Conservation (phyloP, 257 asterid species). For the Apocynum venetum region DNA sequence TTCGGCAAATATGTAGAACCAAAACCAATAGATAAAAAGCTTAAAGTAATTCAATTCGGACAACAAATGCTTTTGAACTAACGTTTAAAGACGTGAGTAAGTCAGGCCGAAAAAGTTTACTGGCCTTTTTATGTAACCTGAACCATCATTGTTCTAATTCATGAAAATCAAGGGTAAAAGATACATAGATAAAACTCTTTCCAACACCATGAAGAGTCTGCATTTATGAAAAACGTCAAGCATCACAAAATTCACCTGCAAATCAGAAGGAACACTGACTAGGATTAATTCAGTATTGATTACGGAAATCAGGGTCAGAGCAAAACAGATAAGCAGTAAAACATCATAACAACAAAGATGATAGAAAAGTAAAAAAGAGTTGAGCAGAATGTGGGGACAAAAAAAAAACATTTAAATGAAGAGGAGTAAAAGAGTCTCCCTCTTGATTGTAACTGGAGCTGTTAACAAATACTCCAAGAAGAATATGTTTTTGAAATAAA, state of each 20-base stretch:
- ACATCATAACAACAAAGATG: not conserved
- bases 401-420: not conserved
- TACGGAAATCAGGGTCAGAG: not conserved
- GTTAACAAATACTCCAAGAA: not conserved
- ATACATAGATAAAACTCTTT: not conserved
- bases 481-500: not conserved
- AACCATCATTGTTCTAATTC: conserved; percentile 9
- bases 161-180: conserved; percentile 1
- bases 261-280: not conserved
- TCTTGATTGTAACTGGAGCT: not conserved
- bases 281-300: not conserved
- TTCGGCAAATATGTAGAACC: not conserved
- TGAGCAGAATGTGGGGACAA: not conserved
- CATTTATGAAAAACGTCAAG: conserved; percentile 3
- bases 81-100: not conserved
- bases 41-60: not conserved
- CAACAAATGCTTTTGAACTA: not conserved
- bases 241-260: conserved; percentile 15
- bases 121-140: conserved; percentile 10
- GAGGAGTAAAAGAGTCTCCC: no score
- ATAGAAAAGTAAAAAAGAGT: not conserved
- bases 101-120: conserved; percentile 5
- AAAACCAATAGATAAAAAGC: not conserved
- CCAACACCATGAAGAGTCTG: not conserved
- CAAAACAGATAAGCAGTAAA: not conserved